Conservation (phyloP, 2,329 filamentous ascomycete species). For the Sporothrix phasma region DNA sequence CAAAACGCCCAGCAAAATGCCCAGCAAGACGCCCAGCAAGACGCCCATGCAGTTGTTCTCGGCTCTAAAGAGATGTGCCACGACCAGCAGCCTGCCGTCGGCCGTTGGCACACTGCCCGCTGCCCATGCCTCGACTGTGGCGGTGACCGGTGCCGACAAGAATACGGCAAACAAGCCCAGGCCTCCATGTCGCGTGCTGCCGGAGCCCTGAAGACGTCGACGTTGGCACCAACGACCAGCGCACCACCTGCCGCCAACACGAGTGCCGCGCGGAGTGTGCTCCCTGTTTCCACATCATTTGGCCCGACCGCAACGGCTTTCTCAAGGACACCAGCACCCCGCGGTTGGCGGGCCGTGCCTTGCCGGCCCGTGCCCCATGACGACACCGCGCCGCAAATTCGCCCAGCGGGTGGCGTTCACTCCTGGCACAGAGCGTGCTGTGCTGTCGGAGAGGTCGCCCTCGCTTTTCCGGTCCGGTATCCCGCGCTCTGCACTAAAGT, state of each 20-base stretch:
- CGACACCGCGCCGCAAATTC: slow-evolving; percentile 57
- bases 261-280: slow-evolving; percentile 34
- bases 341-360: slow-evolving; percentile 40
- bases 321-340: slow-evolving; percentile 39
- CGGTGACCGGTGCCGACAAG: slow-evolving; percentile 9
- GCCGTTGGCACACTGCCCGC: not conserved
- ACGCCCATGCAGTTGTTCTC: slow-evolving; percentile 27
- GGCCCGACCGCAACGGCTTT: slow-evolving; percentile 17
- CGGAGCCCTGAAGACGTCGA: slow-evolving; percentile 25
- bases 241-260: not conserved
- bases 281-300: slow-evolving; percentile 33
- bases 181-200: not conserved
- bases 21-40: slow-evolving; percentile 30
- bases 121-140: not conserved
- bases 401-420: slow-evolving; percentile 74
- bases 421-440: slow-evolving; percentile 50
- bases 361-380: slow-evolving; percentile 43
- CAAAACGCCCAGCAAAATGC: slow-evolving; percentile 31
- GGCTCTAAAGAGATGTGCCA: slow-evolving; percentile 42
- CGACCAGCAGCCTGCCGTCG: slow-evolving; percentile 33
- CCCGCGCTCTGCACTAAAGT: slow-evolving; percentile 33
- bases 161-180: not conserved
- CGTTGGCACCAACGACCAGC: slow-evolving; percentile 20
- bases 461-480: slow-evolving; percentile 44
- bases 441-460: slow-evolving; percentile 40